Evolutionary conservation across 139 green algal genomes (phyloP).

Genomic region (Desmodesmus armatus): DNA sequence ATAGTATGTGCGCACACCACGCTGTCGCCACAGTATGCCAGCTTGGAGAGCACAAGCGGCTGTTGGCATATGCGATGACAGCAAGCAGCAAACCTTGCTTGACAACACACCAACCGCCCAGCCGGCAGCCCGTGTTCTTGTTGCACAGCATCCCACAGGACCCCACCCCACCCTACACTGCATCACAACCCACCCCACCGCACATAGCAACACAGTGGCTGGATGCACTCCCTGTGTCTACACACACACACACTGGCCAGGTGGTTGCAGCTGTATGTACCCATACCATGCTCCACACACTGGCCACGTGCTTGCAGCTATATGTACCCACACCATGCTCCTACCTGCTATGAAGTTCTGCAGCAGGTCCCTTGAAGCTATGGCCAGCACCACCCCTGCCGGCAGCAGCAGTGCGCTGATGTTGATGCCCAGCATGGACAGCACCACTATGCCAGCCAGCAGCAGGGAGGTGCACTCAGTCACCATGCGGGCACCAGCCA

Average conservation of each 20-base stretch:
- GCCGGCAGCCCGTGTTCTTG: no score
- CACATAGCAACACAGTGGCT: no score
- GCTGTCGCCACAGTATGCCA: no score
- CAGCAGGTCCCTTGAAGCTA: conserved; percentile 74
- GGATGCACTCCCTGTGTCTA: no score
- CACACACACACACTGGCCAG: conserved; percentile 23
- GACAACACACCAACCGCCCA: no score
- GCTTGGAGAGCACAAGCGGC: no score
- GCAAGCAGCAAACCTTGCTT: neutral
- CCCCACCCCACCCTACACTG: neutral
- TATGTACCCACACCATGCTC: conserved; percentile 37
- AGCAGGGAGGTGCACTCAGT: conserved; percentile 68
- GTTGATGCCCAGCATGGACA: conserved; percentile 77
- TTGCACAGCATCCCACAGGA: neutral
- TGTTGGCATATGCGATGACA: no score
- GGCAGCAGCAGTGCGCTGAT: conserved; percentile 78
- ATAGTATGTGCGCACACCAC: no score
- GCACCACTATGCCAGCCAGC: conserved; percentile 66
- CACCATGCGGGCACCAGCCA: conserved; percentile 67
- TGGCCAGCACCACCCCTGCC: conserved; percentile 69
- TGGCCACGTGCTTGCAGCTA: no score
- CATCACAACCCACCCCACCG: neutral
- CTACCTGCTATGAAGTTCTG: conserved; percentile 74
- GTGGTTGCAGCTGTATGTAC: no score
- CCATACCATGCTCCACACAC: no score